Conservation (phyloP, 495 filamentous ascomycete species). For the Margaritispora aquatica region DNA sequence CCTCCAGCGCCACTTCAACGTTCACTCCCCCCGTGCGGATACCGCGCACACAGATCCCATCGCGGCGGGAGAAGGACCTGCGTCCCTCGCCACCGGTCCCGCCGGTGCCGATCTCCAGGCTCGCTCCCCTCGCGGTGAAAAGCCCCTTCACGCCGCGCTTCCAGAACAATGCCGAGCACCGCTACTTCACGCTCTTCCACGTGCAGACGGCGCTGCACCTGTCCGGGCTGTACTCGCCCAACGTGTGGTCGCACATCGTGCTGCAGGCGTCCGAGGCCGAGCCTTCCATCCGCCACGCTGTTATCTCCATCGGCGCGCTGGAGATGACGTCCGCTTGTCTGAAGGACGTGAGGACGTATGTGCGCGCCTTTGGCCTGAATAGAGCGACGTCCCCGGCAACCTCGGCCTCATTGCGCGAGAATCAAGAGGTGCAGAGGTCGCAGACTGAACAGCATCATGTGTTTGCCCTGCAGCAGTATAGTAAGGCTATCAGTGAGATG, state of each 20-base stretch:
- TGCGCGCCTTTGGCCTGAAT: not conserved
- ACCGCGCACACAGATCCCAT: not conserved
- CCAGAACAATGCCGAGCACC: not conserved
- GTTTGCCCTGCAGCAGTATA: not conserved
- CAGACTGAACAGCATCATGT: not conserved
- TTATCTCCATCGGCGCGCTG: not conserved
- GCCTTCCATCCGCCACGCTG: slow-evolving; percentile 1
- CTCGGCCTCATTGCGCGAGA: not conserved
- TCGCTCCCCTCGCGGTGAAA: not conserved
- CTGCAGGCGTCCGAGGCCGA: not conserved
- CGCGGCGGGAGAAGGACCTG: not conserved
- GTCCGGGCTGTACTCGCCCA: not conserved
- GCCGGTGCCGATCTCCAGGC: not conserved
- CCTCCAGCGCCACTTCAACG: not conserved
- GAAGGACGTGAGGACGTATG: not conserved
- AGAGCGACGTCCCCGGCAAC: not conserved
- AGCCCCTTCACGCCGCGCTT: not conserved
- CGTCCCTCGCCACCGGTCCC: not conserved
- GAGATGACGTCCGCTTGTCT: not conserved
- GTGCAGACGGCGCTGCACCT: not conserved
- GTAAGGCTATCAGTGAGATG: slow-evolving; percentile 8
- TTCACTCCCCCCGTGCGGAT: not conserved
- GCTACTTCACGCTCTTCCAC: not conserved
- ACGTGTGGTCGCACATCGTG: not conserved
- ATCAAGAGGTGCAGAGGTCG: too few species aligned